Percentiles rank a stretch among this genome's conserved stretches.
phyloP scores from a whole-genome alignment of 495 filamentous ascomycete genomes.

The Daldinia caldariorum region DNA sequence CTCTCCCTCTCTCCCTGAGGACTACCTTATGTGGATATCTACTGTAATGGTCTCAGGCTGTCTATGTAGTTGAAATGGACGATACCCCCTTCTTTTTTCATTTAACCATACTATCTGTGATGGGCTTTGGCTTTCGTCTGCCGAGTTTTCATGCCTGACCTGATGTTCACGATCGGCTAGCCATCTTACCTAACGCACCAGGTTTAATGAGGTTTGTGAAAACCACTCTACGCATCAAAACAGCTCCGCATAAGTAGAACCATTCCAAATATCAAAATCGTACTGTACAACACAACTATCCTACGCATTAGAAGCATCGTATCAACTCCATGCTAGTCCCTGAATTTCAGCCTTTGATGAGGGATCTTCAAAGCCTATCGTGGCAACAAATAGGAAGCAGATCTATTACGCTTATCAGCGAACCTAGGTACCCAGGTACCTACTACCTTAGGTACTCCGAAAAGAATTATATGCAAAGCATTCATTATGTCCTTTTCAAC shows the following conservation, averaged over 20 bases:
- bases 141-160: not conserved
- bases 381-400: not conserved
- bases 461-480: constrained; percentile 19
- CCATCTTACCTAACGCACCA: no score
- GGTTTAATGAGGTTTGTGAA: no score
- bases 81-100: constrained; percentile 46
- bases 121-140: not conserved
- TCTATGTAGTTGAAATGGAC: constrained; percentile 47
- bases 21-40: constrained; percentile 22
- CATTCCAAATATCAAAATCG: no score
- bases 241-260: no score
- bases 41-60: constrained; percentile 26
- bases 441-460: no score
- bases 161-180: no score
- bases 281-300: no score
- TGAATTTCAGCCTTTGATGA: no score
- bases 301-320: no score
- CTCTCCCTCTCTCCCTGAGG: not conserved
- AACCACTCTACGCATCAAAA: no score
- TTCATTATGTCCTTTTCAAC: constrained; percentile 6
- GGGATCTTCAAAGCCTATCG: not conserved
- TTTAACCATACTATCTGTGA: not conserved
- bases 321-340: no score
- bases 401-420: constrained; percentile 5
- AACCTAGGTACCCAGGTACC: not conserved